phyloP scores from a whole-genome alignment of 2,329 filamentous ascomycete genomes.

The Fusarium nelsonii region DNA sequence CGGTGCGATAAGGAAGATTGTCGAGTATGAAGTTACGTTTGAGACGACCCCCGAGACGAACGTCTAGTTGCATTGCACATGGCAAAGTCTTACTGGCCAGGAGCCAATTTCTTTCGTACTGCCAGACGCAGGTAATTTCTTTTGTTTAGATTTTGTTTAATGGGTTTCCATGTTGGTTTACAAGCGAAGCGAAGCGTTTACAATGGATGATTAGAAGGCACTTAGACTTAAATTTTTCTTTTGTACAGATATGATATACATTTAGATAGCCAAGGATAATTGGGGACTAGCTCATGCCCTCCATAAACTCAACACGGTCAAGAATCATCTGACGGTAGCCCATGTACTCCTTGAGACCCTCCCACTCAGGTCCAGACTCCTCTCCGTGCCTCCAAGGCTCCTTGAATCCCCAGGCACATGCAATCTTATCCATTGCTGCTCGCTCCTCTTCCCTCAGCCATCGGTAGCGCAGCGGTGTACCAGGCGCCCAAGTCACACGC shows the following conservation, averaged over 20 bases:
- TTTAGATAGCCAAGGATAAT: background rate
- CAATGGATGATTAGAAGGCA: background rate
- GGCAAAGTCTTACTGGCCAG: background rate
- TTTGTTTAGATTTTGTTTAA: background rate
- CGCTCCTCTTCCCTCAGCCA: slow-evolving; percentile 94
- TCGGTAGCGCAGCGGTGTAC: slow-evolving; percentile 81
- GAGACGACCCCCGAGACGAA: slow-evolving; percentile 40
- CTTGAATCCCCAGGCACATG: slow-evolving; percentile 91
- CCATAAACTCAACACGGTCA: slow-evolving; percentile 90
- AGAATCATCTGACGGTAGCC: slow-evolving; percentile 88
- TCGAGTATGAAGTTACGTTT: slow-evolving; percentile 53
- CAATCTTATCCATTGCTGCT: slow-evolving; percentile 85
- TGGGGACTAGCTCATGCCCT: slow-evolving; percentile 74
- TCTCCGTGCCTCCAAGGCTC: slow-evolving; percentile 84
- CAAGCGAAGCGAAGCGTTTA: background rate
- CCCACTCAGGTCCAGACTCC: slow-evolving; percentile 92
- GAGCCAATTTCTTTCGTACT: background rate
- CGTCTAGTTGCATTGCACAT: background rate
- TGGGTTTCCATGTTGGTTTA: background rate
- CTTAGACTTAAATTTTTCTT: slow-evolving; percentile 5
- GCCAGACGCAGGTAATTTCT: background rate
- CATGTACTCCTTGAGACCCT: slow-evolving; percentile 84
- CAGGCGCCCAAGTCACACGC: slow-evolving; percentile 88
- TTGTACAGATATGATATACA: slow-evolving; percentile 43
- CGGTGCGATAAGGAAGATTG: slow-evolving; percentile 53